phyloP scores from a whole-genome alignment of 2,329 filamentous ascomycete genomes.

The Orbilia ellipsospora region DNA sequence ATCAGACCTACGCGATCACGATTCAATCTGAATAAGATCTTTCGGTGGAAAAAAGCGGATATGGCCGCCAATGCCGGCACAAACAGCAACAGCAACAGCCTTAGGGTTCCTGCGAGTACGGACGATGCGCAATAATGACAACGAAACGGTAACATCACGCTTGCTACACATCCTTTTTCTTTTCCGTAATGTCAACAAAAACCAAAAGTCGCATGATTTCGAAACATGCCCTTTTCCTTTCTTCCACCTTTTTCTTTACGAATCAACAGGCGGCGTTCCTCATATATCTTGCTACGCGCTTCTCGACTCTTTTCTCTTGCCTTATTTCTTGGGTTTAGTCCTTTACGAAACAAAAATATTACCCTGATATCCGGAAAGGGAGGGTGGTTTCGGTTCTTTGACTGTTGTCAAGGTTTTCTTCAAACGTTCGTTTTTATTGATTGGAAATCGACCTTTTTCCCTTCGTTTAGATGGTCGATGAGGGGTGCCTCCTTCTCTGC shows the following conservation, averaged over 20 bases:
- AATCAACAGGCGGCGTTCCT: constrained; percentile 55
- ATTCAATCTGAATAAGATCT: constrained; percentile 54
- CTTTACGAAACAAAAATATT: constrained; percentile 19
- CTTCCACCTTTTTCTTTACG: constrained; percentile 17
- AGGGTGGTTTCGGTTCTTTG: constrained; percentile 35
- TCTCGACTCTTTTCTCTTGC: constrained; percentile 16
- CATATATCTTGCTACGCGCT: constrained; percentile 39
- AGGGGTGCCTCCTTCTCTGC: neutral
- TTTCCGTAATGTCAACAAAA: constrained; percentile 16
- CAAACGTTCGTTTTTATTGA: constrained; percentile 23
- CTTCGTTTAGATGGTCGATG: constrained; percentile 15
- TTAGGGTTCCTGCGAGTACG: constrained; percentile 31
- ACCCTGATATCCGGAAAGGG: constrained; percentile 27
- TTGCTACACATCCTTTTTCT: constrained; percentile 13
- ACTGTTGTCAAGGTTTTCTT: constrained; percentile 13
- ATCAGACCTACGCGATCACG: constrained; percentile 55
- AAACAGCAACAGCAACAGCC: constrained; percentile 16
- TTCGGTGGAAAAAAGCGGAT: constrained; percentile 50
- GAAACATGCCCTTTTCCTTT: constrained; percentile 14
- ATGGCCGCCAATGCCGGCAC: constrained; percentile 20
- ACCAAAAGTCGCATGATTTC: constrained; percentile 20
- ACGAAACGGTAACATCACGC: constrained; percentile 21
- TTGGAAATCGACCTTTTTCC: constrained; percentile 8
- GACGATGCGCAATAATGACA: constrained; percentile 47
- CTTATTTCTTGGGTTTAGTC: constrained; percentile 15